Percentiles rank a stretch among this genome's conserved stretches.
Evolutionary conservation across 495 filamentous ascomycete species (phyloP).

Genomic region (Talaromyces adpressus): DNA sequence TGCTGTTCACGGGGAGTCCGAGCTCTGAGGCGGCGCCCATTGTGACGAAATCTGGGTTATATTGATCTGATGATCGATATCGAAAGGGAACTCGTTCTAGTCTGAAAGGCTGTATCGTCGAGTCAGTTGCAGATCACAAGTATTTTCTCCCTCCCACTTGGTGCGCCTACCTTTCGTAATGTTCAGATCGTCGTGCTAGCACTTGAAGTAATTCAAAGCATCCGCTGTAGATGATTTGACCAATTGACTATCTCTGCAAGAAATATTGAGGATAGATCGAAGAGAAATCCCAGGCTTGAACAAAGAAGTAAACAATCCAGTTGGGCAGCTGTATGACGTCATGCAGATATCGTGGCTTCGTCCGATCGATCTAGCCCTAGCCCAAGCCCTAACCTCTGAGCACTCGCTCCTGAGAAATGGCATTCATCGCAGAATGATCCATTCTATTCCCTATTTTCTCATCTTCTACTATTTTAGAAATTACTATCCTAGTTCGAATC

Average conservation of each 20-base stretch:
- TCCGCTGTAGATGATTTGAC: not conserved
- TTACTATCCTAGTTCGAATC: no score
- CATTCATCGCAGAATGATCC: no score
- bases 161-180: not conserved
- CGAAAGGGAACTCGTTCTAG: not conserved
- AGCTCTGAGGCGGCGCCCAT: not conserved
- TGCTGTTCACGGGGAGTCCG: slow-evolving; percentile 19
- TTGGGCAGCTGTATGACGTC: not conserved
- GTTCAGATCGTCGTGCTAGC: not conserved
- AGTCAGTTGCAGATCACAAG: not conserved
- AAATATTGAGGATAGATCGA: not conserved
- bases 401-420: no score
- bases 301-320: not conserved
- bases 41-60: not conserved
- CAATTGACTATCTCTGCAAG: not conserved
- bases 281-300: not conserved
- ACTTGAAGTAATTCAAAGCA: not conserved
- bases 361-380: not conserved
- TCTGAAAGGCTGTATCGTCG: not conserved
- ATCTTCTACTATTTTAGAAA: no score
- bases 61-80: not conserved
- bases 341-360: not conserved
- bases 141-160: not conserved
- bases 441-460: no score
- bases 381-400: not conserved